Evolutionary conservation across 805 yeast genomes (phyloP).

Genomic region (Nakazawaea wickerhamii): DNA sequence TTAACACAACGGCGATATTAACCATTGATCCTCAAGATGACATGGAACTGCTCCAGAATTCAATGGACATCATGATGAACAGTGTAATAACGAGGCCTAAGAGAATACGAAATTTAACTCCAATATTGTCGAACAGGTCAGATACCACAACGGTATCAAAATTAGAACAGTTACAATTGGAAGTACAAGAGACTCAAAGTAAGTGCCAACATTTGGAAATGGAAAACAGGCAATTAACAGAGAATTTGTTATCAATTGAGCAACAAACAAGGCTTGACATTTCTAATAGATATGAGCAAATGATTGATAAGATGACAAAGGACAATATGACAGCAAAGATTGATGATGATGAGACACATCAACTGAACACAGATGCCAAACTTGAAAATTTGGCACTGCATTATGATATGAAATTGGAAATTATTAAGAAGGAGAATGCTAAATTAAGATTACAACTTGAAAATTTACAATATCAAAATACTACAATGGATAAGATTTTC

Average conservation of each 20-base stretch:
- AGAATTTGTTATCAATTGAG: conserved; percentile 16
- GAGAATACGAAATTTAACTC: conserved; percentile 20
- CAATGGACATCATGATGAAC: conserved; percentile 15
- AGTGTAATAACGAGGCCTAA: neutral
- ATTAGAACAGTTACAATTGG: conserved; percentile 5
- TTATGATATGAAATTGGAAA: conserved; percentile 26
- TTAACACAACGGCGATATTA: conserved; percentile 29
- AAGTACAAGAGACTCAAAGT: neutral
- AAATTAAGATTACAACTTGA: conserved; percentile 7
- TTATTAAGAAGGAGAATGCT: conserved; percentile 20
- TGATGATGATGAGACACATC: conserved; percentile 14
- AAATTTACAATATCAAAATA: conserved; percentile 3
- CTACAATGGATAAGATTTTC: conserved; percentile 7
- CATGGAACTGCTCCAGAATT: conserved; percentile 25
- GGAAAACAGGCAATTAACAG: conserved; percentile 11
- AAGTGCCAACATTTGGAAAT: conserved; percentile 13
- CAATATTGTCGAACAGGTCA: neutral
- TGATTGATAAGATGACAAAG: conserved; percentile 9
- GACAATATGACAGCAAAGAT: conserved; percentile 3
- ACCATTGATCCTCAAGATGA: conserved; percentile 36
- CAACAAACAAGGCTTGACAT: conserved; percentile 20
- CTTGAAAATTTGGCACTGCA: conserved; percentile 26
- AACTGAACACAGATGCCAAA: conserved; percentile 24
- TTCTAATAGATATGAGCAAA: conserved; percentile 22
- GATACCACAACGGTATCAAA: conserved; percentile 11